Conservation (phyloP, 2,329 filamentous ascomycete genomes). For the Anthostomella pinea region DNA sequence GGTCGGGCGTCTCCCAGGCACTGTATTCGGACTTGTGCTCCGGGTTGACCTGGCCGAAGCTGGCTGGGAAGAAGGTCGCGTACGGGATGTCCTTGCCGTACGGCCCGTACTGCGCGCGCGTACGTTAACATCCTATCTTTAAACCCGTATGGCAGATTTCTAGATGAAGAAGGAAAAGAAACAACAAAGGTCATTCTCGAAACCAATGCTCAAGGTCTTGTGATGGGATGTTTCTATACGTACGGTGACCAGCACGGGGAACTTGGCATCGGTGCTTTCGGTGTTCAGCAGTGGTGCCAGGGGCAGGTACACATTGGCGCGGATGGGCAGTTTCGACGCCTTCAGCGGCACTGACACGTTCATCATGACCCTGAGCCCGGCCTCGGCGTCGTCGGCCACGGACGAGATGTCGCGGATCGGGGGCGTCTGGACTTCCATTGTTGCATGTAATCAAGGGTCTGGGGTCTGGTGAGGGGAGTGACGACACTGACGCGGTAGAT, state of each 20-base stretch:
- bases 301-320: slow-evolving; percentile 39
- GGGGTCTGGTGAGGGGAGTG: no score
- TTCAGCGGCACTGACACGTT: slow-evolving; percentile 35
- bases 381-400: slow-evolving; percentile 13
- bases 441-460: no score
- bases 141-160: no score
- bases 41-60: slow-evolving; percentile 49
- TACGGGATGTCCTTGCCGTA: slow-evolving; percentile 74
- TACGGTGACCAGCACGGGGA: slow-evolving; percentile 64
- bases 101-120: no score
- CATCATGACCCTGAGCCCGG: slow-evolving; percentile 18
- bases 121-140: no score
- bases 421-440: slow-evolving; percentile 19
- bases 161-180: no score
- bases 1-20: slow-evolving; percentile 59
- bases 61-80: slow-evolving; percentile 39
- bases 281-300: slow-evolving; percentile 12
- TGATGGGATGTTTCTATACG: no score
- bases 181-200: no score
- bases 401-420: slow-evolving; percentile 20
- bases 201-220: no score
- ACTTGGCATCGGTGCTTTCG: slow-evolving; percentile 28
- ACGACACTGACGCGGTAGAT: no score
- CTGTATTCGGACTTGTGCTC: slow-evolving; percentile 53
- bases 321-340: slow-evolving; percentile 29